Evolutionary conservation across 1,139 yeast genomes (phyloP), one percentile per base, ranked within the genome.

Genomic region (Yamadazyma songkhlaensis): DNA sequence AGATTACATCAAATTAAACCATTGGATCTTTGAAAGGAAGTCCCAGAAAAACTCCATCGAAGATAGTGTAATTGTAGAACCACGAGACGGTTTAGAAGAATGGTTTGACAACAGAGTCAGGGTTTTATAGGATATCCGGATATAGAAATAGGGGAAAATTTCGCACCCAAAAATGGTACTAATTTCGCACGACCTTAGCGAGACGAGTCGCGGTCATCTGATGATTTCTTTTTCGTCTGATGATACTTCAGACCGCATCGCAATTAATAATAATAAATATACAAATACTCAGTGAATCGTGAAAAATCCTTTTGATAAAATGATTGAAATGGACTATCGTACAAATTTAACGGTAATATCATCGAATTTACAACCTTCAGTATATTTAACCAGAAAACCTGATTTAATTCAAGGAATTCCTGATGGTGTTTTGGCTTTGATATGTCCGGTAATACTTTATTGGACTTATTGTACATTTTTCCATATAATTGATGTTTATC

Each of bases 401-500:
- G 60, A 68, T 33, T 60, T 81, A 29, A 59, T 84, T 1, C 51
- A 71, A 1, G 84, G 85, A 20, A 59, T 84, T 34, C 79, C 86
- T 10, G 98, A 90, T 60, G 86, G 84, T 26, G 57, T 81, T 17
- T 56, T 88, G 36, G 86, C 97, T 0, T 63, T 90, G 34, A 64
- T 78, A 4, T 70, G 81, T 2, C 97, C 98, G 1, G 74, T 90
- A 3, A 67, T 80, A 4, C 90, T 84, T 3, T 92, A 92, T 61
- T 92, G 97, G 97, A 39, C 64, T 1, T 79, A 82, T 53, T 84
- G 96, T 5, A 55, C 76, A 25, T 61, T 85, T 41, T 92, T 87
- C 72, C 89, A 85, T 55, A 44, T 84, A 9, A 64, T 90, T 34
- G 97, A 90, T 56, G 74, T 73, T 32, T 77, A 74, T 48, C 77